phyloP scores from a whole-genome alignment of 345 rosid genomes.

The Trapa bicornis region DNA sequence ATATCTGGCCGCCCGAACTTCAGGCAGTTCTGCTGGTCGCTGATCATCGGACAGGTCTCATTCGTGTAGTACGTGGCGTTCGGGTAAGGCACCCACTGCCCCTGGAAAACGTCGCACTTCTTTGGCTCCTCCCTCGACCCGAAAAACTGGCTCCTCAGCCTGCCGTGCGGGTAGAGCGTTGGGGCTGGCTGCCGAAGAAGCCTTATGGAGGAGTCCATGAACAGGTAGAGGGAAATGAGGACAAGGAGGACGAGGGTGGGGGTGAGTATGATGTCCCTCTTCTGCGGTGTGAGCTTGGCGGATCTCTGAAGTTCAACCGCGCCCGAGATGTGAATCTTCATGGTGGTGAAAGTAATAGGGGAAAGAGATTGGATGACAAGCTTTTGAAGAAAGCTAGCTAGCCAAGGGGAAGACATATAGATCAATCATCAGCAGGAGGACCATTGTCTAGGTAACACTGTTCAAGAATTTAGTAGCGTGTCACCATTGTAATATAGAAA shows the following conservation, averaged over 20 bases:
- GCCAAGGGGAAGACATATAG: background rate
- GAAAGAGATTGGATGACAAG: background rate
- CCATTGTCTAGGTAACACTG: conserved; percentile 1
- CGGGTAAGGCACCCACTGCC: conserved; percentile 23
- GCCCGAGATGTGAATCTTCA: conserved; percentile 7
- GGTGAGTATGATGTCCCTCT: conserved; percentile 3
- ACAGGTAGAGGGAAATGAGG: conserved; percentile 16
- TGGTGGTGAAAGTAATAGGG: background rate
- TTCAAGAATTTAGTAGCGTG: background rate
- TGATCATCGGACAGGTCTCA: conserved; percentile 23
- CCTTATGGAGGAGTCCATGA: conserved; percentile 8
- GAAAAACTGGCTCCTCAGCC: background rate
- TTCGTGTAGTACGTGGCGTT: conserved; percentile 25
- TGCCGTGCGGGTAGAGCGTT: background rate
- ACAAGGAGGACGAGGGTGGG: conserved; percentile 9
- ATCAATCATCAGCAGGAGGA: conserved; percentile 1
- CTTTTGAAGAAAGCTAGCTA: background rate
- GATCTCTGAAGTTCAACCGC: background rate
- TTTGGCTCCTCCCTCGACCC: background rate
- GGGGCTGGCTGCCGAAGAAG: background rate
- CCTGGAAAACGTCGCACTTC: conserved; percentile 27
- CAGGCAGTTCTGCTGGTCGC: conserved; percentile 37
- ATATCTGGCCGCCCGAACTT: conserved; percentile 35
- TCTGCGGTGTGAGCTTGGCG: conserved; percentile 1
- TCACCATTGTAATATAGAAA: no score